Evolutionary conservation across 306 rosid species (phyloP), one percentile per base, ranked within the genome.

Genomic region (Arachis hypogaea): DNA sequence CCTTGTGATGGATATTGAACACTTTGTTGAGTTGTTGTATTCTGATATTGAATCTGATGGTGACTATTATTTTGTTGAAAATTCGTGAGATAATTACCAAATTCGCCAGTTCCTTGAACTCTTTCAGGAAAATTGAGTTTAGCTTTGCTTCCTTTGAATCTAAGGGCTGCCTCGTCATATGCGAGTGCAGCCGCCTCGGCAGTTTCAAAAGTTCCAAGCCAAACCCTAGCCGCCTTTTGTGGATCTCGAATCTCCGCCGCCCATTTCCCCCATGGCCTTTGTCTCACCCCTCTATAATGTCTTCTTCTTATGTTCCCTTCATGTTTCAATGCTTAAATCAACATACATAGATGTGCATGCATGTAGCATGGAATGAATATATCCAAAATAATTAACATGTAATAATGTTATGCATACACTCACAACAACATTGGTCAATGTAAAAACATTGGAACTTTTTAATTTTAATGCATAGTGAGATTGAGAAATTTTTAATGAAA

Each of bases 201-300:
- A 0, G 96, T 85, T 40, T 88, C 91, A 3, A 88, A 90, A 0
- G 98, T 93, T 42, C 98, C 98, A 2, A 93, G 91, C 98, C 98
- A 93, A 9, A 93, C 94, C 47, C 98, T 71, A 0, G 91, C 90
- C 9, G 98, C 96, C 45, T 84, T 93, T 63, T 81, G 76, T 3
- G 98, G 98, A 73, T 93, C 95, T 0, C 98, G 91, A 75, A 93
- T 93, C 84, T 93, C 98, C 2, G 98, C 92, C 0, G 98, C 98
- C 96, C 96, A 93, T 7, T 90, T 93, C 0, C 98, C 98, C 96
- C 96, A 90, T 28, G 96, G 96, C n/a, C 98, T 75, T 50, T 89
- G 96, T 74, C 98, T 85, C 38, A 93, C 98, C 60, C 98, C 98
- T 84, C 98, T 88, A 42, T 93, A 93, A 80, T 90, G 93, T 64